These are phyloP conservation scores for Discostella pseudostelligera DNA, from an alignment of 108 stramenopile species.

Conservation along the genomic window DNA sequence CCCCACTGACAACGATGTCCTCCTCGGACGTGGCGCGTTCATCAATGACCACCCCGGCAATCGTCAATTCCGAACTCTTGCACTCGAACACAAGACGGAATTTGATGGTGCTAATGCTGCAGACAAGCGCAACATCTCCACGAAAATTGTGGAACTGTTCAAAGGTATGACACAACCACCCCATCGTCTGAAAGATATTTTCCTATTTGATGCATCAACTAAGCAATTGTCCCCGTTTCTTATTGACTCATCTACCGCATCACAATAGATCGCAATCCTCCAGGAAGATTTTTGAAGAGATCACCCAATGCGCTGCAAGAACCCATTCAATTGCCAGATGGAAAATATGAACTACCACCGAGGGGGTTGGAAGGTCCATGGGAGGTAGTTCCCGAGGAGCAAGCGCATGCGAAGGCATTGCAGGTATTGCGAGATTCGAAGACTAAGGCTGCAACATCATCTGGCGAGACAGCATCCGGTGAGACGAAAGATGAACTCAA, in stretches of 20 bases:
- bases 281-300: conserved; percentile 35
- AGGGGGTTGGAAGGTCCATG: conserved; percentile 52
- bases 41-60: conserved; percentile 56
- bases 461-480: background rate
- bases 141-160: conserved; percentile 53
- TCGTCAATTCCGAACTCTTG: conserved; percentile 49
- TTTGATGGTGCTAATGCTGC: conserved; percentile 65
- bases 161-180: conserved; percentile 5
- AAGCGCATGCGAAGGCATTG: conserved; percentile 68
- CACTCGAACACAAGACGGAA: conserved; percentile 51
- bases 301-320: conserved; percentile 8
- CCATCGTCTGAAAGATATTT: background rate
- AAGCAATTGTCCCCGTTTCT: background rate
- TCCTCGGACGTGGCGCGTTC: conserved; percentile 68
- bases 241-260: background rate
- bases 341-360: conserved; percentile 25
- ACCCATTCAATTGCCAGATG: conserved; percentile 15
- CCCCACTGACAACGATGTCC: conserved; percentile 50
- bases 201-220: background rate
- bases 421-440: conserved; percentile 78
- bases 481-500: background rate
- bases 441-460: conserved; percentile 26
- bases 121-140: conserved; percentile 59
- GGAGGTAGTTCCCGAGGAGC: conserved; percentile 65
- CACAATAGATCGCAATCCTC: conserved; percentile 11